Conservation (phyloP, 768 basidiomycete genomes). For the Peribolospora kevripleyi region DNA sequence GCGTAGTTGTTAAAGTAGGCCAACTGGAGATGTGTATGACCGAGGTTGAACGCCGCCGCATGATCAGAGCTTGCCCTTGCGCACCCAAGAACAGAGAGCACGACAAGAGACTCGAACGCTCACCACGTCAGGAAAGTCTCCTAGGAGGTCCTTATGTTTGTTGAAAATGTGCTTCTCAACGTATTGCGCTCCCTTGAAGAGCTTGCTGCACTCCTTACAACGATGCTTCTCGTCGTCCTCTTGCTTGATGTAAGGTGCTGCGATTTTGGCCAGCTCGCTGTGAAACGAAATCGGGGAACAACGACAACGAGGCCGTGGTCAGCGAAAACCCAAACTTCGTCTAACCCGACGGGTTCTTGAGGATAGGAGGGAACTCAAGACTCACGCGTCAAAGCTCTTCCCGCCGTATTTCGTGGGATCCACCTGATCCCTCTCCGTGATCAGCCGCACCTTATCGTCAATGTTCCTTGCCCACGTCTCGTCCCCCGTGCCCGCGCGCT, state of each 20-base stretch:
- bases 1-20: conserved; percentile 89
- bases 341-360: not conserved
- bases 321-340: not conserved
- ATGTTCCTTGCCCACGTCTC: conserved; percentile 75
- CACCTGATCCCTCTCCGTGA: conserved; percentile 51
- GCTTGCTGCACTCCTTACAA: conserved; percentile 78
- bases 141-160: conserved; percentile 64
- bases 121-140: conserved; percentile 54
- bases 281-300: conserved; percentile 6
- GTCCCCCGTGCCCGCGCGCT: conserved; percentile 26
- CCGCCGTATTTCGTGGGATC: conserved; percentile 76
- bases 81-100: not conserved
- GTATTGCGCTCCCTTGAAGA: conserved; percentile 91
- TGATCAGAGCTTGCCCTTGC: not conserved
- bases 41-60: too few relatives aligned
- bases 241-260: conserved; percentile 62
- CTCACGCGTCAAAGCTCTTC: conserved; percentile 69
- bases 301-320: not conserved
- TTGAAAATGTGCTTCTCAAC: conserved; percentile 92
- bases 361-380: conserved; percentile 11
- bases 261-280: conserved; percentile 59
- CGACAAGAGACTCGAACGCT: conserved; percentile 10
- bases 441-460: conserved; percentile 57
- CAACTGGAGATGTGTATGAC: conserved; percentile 26
- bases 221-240: conserved; percentile 94